Conservation (phyloP, 495 filamentous ascomycete genomes). For the Beverwykella pulmonaria region DNA sequence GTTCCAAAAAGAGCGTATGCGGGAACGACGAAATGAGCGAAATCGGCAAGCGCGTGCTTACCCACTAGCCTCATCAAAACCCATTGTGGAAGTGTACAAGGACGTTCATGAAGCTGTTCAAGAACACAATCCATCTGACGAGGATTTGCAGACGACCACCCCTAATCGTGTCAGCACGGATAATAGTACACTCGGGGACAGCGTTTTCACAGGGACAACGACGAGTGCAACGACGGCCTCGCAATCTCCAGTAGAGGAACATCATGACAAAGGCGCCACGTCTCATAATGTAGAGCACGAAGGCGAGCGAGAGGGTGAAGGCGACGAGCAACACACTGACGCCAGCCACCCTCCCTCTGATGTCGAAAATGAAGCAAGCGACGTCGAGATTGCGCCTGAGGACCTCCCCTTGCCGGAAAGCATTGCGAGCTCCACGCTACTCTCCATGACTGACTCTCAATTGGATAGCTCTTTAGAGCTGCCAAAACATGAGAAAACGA, state of each 20-base stretch:
- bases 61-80: constrained; percentile 88
- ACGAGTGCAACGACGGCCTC: constrained; percentile 24
- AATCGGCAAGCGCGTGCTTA: constrained; percentile 79
- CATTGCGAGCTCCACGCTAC: constrained; percentile 64
- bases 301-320: background rate
- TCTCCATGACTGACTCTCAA: constrained; percentile 58
- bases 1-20: constrained; percentile 91
- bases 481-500: constrained; percentile 86
- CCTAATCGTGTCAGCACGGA: constrained; percentile 43
- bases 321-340: constrained; percentile 11
- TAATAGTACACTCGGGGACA: constrained; percentile 38
- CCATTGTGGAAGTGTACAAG: constrained; percentile 92
- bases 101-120: constrained; percentile 91
- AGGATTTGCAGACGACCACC: constrained; percentile 50
- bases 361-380: constrained; percentile 70
- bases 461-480: constrained; percentile 70
- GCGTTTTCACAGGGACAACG: constrained; percentile 36
- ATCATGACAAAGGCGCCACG: constrained; percentile 29
- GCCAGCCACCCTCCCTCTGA: constrained; percentile 60
- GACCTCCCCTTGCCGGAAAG: constrained; percentile 69
- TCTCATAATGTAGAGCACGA: background rate
- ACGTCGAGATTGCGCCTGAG: constrained; percentile 66
- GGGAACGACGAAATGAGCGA: constrained; percentile 80
- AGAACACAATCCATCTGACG: constrained; percentile 74
- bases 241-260: constrained; percentile 35